phyloP scores from a whole-genome alignment of 257 asterid genomes.

The Solanum ossicruentum region DNA sequence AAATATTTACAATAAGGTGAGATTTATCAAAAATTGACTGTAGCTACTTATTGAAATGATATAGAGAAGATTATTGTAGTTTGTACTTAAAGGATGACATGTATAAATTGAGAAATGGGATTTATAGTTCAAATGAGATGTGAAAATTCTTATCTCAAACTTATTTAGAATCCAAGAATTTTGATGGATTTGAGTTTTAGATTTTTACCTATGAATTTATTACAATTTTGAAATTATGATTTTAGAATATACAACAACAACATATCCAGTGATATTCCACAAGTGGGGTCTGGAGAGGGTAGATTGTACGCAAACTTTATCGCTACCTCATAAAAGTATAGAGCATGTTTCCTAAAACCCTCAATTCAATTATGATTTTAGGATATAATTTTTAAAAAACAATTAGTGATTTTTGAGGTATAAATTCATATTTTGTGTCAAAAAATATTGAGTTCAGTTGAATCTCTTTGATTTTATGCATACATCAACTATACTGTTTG shows the following conservation, averaged over 20 bases:
- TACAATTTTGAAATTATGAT: neutral
- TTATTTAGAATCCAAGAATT: neutral
- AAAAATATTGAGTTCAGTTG: neutral
- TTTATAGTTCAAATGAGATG: neutral
- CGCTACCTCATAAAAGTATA: too few relatives aligned
- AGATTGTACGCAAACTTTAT: too few relatives aligned
- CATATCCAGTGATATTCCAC: too few relatives aligned
- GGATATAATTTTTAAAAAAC: too few relatives aligned
- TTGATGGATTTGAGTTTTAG: neutral
- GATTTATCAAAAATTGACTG: neutral
- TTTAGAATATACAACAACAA: too few relatives aligned
- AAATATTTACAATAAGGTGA: neutral
- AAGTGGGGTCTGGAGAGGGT: too few relatives aligned
- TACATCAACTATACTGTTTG: neutral
- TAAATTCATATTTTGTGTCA: neutral
- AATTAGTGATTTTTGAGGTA: neutral
- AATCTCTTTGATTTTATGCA: neutral
- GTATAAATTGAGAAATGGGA: neutral
- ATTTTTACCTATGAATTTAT: neutral
- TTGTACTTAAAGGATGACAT: neutral
- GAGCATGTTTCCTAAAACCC: too few relatives aligned
- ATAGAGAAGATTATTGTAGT: neutral
- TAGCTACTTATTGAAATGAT: neutral
- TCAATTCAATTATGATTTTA: too few relatives aligned
- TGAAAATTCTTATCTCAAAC: neutral